Conservation (phyloP, 148 eudicot species). For the Heliamphora exappendiculata region DNA sequence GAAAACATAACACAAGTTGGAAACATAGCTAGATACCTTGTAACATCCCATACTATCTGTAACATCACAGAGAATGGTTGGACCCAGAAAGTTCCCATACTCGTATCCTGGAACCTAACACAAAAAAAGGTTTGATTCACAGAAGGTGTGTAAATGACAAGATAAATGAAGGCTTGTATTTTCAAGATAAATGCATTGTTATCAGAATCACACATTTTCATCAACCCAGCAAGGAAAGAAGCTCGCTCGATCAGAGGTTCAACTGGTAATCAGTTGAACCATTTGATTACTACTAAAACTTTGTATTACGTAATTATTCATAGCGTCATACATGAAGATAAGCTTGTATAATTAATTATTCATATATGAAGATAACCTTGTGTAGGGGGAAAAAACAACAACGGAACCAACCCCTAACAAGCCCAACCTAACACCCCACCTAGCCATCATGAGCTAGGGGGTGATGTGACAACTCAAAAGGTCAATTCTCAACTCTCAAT, state of each 20-base stretch:
- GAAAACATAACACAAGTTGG: neutral
- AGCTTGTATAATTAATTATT: neutral
- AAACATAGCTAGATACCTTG: conserved; percentile 22
- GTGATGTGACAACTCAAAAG: too few species aligned
- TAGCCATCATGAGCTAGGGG: too few species aligned
- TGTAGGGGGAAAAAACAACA: too few species aligned
- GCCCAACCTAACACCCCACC: too few species aligned
- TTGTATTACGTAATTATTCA: neutral
- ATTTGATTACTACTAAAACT: neutral
- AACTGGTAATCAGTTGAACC: neutral
- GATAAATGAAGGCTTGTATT: neutral
- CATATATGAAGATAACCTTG: neutral
- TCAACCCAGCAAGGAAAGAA: neutral
- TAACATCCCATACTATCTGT: conserved; percentile 36
- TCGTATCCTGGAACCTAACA: conserved; percentile 41
- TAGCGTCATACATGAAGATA: neutral
- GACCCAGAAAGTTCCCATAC: conserved; percentile 40
- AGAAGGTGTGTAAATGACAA: neutral
- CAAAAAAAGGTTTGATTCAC: neutral
- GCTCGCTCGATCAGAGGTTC: neutral
- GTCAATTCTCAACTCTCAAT: too few species aligned
- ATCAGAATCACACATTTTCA: neutral
- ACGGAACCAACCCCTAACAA: too few species aligned
- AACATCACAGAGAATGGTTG: conserved; percentile 41
- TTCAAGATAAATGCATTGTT: neutral